phyloP scores from a whole-genome alignment of 306 rosid species.

The Cotoneaster glaucophyllus region DNA sequence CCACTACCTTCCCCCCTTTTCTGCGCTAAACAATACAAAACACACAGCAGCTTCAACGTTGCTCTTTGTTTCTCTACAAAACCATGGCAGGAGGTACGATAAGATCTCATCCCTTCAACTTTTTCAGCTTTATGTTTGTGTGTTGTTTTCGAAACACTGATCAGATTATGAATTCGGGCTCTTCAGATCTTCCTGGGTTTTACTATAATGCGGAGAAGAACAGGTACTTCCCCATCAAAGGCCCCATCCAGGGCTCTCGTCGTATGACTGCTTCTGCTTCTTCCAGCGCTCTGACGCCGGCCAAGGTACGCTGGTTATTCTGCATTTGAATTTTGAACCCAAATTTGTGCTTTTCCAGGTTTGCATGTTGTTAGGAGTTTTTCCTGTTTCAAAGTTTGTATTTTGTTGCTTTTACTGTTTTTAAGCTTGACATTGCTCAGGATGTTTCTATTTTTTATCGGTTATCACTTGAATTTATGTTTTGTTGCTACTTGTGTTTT shows the following conservation, averaged over 20 bases:
- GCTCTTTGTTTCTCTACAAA: not conserved
- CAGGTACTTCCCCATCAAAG: slow-evolving; percentile 72
- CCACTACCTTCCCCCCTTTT: not conserved
- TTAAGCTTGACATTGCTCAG: not conserved
- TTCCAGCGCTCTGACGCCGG: slow-evolving; percentile 13
- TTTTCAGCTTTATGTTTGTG: not conserved
- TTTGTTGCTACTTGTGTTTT: not conserved
- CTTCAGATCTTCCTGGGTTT: slow-evolving; percentile 80
- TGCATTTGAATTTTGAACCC: not conserved
- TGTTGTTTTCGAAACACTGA: not conserved
- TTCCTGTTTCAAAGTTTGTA: not conserved
- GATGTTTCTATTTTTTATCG: not conserved
- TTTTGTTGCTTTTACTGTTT: not conserved
- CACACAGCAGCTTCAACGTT: not conserved
- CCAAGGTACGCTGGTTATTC: slow-evolving; percentile 30
- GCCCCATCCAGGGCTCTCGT: slow-evolving; percentile 74
- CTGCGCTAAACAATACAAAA: not conserved
- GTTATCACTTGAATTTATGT: not conserved
- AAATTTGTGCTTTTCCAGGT: not conserved
- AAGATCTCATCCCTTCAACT: not conserved
- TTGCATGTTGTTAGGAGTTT: not conserved
- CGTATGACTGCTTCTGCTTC: slow-evolving; percentile 25
- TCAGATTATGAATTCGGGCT: not conserved
- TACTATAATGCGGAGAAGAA: slow-evolving; percentile 74
- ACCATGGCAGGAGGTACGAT: not conserved